Evolutionary conservation across 306 rosid genomes (phyloP), one percentile per base, ranked within the genome.

Genomic region (Alnus rubra): DNA sequence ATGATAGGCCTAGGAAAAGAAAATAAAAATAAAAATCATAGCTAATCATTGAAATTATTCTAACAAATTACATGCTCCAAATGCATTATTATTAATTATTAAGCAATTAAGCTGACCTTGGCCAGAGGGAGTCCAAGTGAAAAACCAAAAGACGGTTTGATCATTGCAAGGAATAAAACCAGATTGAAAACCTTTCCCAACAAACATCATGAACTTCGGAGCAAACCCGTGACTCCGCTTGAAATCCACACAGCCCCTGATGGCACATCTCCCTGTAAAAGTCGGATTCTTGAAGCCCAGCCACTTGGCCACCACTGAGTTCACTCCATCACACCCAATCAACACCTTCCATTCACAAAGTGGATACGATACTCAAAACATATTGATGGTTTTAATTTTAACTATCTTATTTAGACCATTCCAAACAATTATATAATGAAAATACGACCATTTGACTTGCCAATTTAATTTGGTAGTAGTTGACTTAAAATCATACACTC

Each of bases 261-360:
- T 71, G 49, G 87, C 94, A 71, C 14, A 78, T 81, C 97, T 90
- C 4, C 89, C 81, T 3, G 88, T 45, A 71, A 53, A 81, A 28
- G 82, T 52, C 0, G 94, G 84, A 23, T 79, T 77, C 56, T 88
- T 86, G 63, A 94, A 90, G 37, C 91, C 93, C 4, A 94, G 65
- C 92, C 97, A 90, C 80, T 84, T 89, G 54, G 91, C 89, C 11
- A 90, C 98, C 71, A 76, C 16, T 0, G 98, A 92, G 82, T 94
- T 94, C 69, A 94, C 91, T 82, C 98, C 94, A 81, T 94, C 98
- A 82, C 91, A 88, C 18, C 94, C 97, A 28, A 94, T 83, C 80
- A 92, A 75, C 28, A 88, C 94, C 97, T 92, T 65, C 8, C 39
- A 73, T 73, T 59, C 68, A 60, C 71, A 69, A 65, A 33, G 2